Conservation (phyloP, 768 basidiomycete genomes). For the Rhizopogon sp. region DNA sequence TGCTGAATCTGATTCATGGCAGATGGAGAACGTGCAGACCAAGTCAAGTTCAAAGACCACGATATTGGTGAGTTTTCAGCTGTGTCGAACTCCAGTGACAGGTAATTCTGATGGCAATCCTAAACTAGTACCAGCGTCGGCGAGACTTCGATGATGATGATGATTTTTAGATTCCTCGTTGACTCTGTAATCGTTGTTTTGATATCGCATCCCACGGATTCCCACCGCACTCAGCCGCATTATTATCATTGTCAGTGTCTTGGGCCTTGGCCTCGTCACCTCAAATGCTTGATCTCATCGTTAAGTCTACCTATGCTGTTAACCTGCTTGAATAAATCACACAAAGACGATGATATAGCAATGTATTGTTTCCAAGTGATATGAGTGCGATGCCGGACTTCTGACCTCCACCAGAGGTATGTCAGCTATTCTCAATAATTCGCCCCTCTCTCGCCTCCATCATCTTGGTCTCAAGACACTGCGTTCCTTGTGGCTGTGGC, state of each 20-base stretch:
- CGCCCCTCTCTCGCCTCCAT: not conserved
- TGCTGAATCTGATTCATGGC: not conserved
- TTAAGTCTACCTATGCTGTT: no score
- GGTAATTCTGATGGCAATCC: conserved; percentile 1
- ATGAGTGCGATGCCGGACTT: not conserved
- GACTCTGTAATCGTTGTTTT: not conserved
- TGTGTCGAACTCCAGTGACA: not conserved
- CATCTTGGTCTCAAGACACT: not conserved
- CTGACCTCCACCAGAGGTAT: not conserved
- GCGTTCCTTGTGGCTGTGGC: not conserved
- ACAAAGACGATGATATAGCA: no score
- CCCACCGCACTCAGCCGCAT: not conserved
- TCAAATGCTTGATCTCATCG: not conserved
- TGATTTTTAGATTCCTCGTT: conserved; percentile 33
- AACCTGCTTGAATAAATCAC: not conserved
- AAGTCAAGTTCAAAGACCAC: conserved; percentile 47
- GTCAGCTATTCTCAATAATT: not conserved
- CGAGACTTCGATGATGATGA: conserved; percentile 66
- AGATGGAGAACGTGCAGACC: conserved; percentile 55
- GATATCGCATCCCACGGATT: not conserved
- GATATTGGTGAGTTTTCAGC: conserved; percentile 42
- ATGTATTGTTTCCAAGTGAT: not conserved
- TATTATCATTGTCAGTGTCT: not conserved
- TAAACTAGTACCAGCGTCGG: conserved; percentile 54
- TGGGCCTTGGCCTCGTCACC: not conserved